These are phyloP conservation scores for Orbilia quercus DNA, from an alignment of 2,329 filamentous ascomycete species.

Conservation along the genomic window DNA sequence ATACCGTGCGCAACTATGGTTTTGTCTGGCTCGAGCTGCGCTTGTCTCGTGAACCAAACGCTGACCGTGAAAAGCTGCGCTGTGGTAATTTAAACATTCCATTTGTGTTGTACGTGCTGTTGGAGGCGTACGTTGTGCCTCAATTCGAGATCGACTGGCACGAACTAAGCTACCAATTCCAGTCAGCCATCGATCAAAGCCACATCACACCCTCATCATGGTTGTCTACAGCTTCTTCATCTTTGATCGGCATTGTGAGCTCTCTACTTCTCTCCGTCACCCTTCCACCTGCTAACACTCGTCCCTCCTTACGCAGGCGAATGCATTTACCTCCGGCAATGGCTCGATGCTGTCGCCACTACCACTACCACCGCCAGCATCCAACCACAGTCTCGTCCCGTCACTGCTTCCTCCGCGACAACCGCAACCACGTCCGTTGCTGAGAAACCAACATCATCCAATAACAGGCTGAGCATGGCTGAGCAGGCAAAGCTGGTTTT, in stretches of 20 bases:
- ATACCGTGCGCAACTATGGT: too few species aligned
- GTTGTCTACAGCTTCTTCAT: constrained; percentile 98
- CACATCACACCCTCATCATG: constrained; percentile 68
- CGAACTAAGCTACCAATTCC: too few species aligned
- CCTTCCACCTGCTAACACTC: not conserved
- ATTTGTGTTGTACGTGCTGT: too few species aligned
- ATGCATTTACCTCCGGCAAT: constrained; percentile 94
- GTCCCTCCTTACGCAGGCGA: constrained; percentile 73
- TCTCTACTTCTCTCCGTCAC: not conserved
- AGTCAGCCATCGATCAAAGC: too few species aligned
- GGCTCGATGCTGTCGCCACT: constrained; percentile 67
- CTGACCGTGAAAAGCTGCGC: too few species aligned
- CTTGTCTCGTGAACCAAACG: too few species aligned
- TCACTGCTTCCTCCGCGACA: constrained; percentile 63
- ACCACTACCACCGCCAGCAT: constrained; percentile 62
- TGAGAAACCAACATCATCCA: constrained; percentile 66
- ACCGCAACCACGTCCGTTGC: constrained; percentile 49
- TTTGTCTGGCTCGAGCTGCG: too few species aligned
- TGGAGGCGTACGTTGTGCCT: too few species aligned
- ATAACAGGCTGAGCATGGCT: constrained; percentile 69
- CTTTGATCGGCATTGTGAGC: constrained; percentile 94
- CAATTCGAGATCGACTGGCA: too few species aligned
- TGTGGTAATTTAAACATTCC: too few species aligned
- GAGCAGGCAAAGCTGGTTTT: constrained; percentile 98
- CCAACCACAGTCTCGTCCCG: constrained; percentile 65